phyloP scores from a whole-genome alignment of 495 filamentous ascomycete genomes.

The Lepraria neglecta region DNA sequence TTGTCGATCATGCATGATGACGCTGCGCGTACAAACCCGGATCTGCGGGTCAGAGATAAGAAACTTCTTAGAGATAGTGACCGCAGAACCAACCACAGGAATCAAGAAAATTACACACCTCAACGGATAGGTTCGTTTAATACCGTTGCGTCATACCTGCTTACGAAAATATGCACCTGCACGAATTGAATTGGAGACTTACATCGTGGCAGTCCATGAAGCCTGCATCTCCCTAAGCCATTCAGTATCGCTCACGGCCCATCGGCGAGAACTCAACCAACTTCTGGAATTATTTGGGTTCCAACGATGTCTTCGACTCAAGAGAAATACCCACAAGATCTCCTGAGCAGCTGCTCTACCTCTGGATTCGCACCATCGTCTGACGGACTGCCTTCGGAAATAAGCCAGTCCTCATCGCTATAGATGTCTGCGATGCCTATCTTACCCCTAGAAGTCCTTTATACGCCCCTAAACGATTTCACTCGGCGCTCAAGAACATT shows the following conservation, averaged over 20 bases:
- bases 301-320: background rate
- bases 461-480: conserved; percentile 7
- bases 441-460: conserved; percentile 10
- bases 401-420: conserved; percentile 3
- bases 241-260: too few species aligned
- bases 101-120: too few species aligned
- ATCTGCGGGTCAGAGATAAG: background rate
- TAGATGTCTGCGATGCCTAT: conserved; percentile 17
- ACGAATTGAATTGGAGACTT: too few species aligned
- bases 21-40: background rate
- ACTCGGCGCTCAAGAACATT: background rate
- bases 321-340: background rate
- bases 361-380: conserved; percentile 4
- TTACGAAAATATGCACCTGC: too few species aligned
- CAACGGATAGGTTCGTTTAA: too few species aligned
- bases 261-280: too few species aligned
- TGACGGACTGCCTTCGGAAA: conserved; percentile 2
- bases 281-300: too few species aligned
- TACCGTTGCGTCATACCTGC: too few species aligned
- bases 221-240: too few species aligned
- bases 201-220: too few species aligned
- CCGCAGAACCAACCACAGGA: too few species aligned
- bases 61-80: background rate
- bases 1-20: conserved; percentile 5
- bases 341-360: conserved; percentile 1